Conservation (phyloP, 2,329 filamentous ascomycete genomes). For the Phialophora tarda region DNA sequence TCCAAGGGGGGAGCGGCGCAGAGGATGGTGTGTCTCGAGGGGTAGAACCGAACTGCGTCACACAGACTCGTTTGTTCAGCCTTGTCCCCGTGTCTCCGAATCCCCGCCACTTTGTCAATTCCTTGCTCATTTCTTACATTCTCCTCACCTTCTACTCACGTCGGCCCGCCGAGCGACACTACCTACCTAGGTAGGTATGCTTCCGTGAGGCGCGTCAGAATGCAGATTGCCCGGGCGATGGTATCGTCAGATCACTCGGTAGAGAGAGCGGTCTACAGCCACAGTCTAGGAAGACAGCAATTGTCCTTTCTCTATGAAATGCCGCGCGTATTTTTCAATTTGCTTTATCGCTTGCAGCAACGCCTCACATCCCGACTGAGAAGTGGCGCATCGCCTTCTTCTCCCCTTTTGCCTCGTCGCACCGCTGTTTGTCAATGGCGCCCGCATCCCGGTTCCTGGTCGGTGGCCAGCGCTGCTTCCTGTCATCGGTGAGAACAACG, state of each 20-base stretch:
- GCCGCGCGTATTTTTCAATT: no score
- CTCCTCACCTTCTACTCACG: background rate
- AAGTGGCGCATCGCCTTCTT: no score
- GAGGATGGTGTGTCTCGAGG: background rate
- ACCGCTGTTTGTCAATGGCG: no score
- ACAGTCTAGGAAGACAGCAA: no score
- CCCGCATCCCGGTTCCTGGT: no score
- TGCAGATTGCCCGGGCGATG: background rate
- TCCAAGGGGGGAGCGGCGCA: background rate
- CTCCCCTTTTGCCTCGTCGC: no score
- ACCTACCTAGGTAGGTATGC: no score
- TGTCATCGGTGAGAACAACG: no score
- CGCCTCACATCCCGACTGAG: no score
- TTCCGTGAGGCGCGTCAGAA: background rate
- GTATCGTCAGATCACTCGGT: background rate
- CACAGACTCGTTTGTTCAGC: background rate
- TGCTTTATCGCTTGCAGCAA: no score
- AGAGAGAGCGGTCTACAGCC: background rate
- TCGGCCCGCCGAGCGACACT: background rate
- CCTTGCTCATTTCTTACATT: background rate
- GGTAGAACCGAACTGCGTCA: background rate
- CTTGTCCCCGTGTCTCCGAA: background rate
- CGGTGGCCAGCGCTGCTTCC: no score
- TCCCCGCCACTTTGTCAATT: background rate
- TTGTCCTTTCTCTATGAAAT: no score